Evolutionary conservation across 148 eudicot genomes (phyloP), one percentile per base, ranked within the genome.

Genomic region (Agrostemma githago): DNA sequence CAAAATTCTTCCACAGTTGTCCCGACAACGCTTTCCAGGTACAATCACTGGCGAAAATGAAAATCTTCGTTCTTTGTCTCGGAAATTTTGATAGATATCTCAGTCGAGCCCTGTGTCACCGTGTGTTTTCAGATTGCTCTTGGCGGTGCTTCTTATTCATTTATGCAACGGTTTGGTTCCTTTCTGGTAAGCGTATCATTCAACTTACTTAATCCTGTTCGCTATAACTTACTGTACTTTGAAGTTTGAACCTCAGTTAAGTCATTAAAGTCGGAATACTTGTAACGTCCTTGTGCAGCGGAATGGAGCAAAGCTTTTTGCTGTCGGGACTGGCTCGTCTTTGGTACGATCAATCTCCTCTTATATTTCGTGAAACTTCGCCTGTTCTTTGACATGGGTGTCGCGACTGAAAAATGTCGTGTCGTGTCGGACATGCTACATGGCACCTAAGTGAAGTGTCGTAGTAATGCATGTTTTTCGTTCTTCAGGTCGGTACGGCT

Each of bases 1-100:
- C 94, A 51, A 92, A 87, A 73, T 95, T 92, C 85, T 92, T 92
- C 68, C 85, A 86, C 66, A 73, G 77, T 75, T 95, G 99, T 72
- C 99, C 99, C 56, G 99, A 92, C 54, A 95, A 95, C 68, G 97
- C 97, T 70, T 95, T 95, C 75, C 99, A 95, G 97, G 99, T 90
- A 16, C 15, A 71, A 56, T 26, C 39, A 65, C 15, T 1, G 21
- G 7, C 5, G 34, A 6, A 37, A n/a, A n/a, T n/a, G n/a, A n/a
- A 10, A 43, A 64, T 3, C 56, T 60, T 4, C 4, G 43, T 72
- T 21, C 65, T 39, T 63, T 16, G 15, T 16, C 4, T 51, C 56
- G 14, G 53, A 48, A 48, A 48, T 51, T 8, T 51, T 51, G 56
- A 15, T 41, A 43, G 20, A 6, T 34, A n/a, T 14, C 4, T 80